Evolutionary conservation across 1,139 yeast genomes (phyloP), one percentile per base, ranked within the genome.

Genomic region (Yamadazyma dendronema): DNA sequence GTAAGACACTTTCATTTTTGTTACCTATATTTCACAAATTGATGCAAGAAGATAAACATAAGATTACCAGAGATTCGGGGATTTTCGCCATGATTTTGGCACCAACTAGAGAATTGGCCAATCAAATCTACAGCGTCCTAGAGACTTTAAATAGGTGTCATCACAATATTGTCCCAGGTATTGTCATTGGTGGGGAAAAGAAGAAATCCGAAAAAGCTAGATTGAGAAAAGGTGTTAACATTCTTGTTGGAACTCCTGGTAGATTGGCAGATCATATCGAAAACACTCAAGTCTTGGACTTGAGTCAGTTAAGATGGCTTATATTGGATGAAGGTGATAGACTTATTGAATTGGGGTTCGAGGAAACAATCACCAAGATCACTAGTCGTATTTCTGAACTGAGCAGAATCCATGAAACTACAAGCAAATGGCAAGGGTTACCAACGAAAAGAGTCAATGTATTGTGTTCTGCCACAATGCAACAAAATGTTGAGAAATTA

Each of bases 301-400:
- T 86, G 22, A 70, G 85, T 6, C 80, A 86, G 40, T 72, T 90
- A 33, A 70, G 96, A 51, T 92, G 89, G 77, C 74, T 90, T 22
- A 81, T 92, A 13, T 62, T 92, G 45, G 98, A 92, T 63, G 98
- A 92, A 70, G 98, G 97, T 57, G 98, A 92, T 62, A 77, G 90
- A 49, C 72, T 92, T 52, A 87, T 92, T 76, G 98, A 92, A 53
- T 71, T 92, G 41, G 98, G 98, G 1, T 92, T 92, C 54, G 97
- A 92, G 60, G 97, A 92, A 56, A 86, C 96, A 1, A 81, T 92
- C 42, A 72, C 87, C 17, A 79, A 83, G 44, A 89, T 92, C 45
- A 67, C 95, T 35, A 70, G 70, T 31, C 68, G 72, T 40, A 74
- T 88, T 35, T 73, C 80, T 21, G 61, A 61, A 30, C 57, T 57